Evolutionary conservation across 257 asterid genomes (phyloP).

Genomic region (Lantana camara): DNA sequence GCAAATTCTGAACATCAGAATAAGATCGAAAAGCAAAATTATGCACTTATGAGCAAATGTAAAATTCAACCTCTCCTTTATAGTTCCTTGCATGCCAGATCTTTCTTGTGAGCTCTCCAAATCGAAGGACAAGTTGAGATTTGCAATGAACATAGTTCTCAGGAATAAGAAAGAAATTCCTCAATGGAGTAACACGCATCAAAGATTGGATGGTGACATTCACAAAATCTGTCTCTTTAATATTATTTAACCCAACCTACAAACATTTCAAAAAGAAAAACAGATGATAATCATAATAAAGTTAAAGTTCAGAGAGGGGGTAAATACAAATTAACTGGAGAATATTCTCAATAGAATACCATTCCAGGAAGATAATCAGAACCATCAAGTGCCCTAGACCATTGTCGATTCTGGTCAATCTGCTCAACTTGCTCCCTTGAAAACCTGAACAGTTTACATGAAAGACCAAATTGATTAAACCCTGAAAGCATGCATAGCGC

Average conservation of each 20-base stretch:
- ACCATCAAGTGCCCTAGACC: slow-evolving; percentile 99
- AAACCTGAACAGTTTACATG: slow-evolving; percentile 54
- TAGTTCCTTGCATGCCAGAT: slow-evolving; percentile 96
- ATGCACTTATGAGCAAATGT: neutral
- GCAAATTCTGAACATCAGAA: too few species aligned
- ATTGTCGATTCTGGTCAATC: slow-evolving; percentile 78
- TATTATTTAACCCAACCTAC: slow-evolving; percentile 97
- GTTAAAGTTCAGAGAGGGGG: too few species aligned
- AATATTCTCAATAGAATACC: slow-evolving; percentile 44
- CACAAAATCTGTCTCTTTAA: slow-evolving; percentile 96
- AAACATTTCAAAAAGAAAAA: slow-evolving; percentile 23
- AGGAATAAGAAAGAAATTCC: slow-evolving; percentile 95
- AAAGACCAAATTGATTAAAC: slow-evolving; percentile 8
- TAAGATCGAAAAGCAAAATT: slow-evolving; percentile 16
- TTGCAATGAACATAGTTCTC: slow-evolving; percentile 80
- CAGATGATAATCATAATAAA: neutral
- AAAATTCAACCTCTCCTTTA: slow-evolving; percentile 83
- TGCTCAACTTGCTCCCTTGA: slow-evolving; percentile 71
- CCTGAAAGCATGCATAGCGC: neutral
- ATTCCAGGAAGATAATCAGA: slow-evolving; percentile 99
- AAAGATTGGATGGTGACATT: slow-evolving; percentile 94
- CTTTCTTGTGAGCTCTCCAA: slow-evolving; percentile 97
- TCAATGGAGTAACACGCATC: slow-evolving; percentile 97
- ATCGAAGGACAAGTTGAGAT: slow-evolving; percentile 91
- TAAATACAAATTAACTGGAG: slow-evolving; percentile 12